These are phyloP conservation scores for Arthrobotrys conoides DNA, from an alignment of 2,329 filamentous ascomycete species.

Conservation along the genomic window DNA sequence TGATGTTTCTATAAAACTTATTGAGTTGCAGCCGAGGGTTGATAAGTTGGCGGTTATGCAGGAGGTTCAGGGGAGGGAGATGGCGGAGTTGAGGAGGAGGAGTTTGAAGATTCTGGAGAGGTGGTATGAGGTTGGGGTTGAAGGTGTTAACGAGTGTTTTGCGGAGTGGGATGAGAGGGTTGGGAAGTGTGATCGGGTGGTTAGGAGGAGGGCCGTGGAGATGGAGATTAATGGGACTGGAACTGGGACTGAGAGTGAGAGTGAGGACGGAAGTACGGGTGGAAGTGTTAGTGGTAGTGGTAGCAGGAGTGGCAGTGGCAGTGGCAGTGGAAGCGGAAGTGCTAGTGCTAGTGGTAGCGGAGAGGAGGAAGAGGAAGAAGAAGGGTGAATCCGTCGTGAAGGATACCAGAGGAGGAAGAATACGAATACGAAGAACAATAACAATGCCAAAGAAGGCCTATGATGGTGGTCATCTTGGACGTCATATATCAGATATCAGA, in stretches of 20 bases:
- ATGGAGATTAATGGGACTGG: constrained; percentile 39
- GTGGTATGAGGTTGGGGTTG: constrained; percentile 82
- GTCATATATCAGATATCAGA: too few relatives aligned
- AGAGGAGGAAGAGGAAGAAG: background rate
- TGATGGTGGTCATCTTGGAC: too few relatives aligned
- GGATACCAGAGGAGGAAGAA: background rate
- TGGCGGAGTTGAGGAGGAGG: constrained; percentile 75
- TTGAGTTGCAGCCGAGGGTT: constrained; percentile 75
- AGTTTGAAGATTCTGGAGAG: constrained; percentile 76
- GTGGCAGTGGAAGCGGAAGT: background rate
- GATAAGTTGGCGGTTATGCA: constrained; percentile 75
- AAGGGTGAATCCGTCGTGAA: background rate
- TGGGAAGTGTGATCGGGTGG: constrained; percentile 60
- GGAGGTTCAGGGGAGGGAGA: constrained; percentile 74
- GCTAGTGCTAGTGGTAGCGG: too few relatives aligned
- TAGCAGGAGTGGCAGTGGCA: background rate
- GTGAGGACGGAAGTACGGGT: background rate
- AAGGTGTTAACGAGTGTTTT: constrained; percentile 69
- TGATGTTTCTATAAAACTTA: constrained; percentile 72
- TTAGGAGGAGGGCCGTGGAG: constrained; percentile 37
- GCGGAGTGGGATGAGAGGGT: constrained; percentile 64
- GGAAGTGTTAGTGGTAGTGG: background rate
- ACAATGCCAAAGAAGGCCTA: too few relatives aligned
- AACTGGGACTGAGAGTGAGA: background rate
- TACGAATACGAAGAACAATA: background rate